Evolutionary conservation across 2,329 filamentous ascomycete genomes (phyloP).

Genomic region (Davidsoniella virescens): DNA sequence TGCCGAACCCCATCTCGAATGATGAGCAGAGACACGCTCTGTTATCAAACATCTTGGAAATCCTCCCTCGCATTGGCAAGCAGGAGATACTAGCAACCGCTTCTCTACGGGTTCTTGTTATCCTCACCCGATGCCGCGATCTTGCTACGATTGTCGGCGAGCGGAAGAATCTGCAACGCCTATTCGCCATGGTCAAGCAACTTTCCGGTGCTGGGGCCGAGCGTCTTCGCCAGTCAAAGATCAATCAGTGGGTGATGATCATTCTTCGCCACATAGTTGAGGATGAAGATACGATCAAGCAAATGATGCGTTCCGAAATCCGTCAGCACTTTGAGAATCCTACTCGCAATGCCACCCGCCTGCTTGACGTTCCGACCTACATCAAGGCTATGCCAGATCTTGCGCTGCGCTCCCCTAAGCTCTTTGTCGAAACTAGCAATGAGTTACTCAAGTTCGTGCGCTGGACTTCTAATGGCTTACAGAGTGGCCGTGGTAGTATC

Average conservation of each 20-base stretch:
- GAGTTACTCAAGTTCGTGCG: conserved; percentile 50
- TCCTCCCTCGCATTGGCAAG: conserved; percentile 75
- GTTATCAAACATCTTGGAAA: conserved; percentile 61
- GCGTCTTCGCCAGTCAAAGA: conserved; percentile 42
- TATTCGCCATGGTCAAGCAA: conserved; percentile 94
- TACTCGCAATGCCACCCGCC: conserved; percentile 29
- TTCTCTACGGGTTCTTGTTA: conserved; percentile 66
- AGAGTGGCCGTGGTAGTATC: conserved; percentile 10
- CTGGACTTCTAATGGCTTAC: conserved; percentile 7
- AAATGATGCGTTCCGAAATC: conserved; percentile 86
- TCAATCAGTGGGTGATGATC: conserved; percentile 55
- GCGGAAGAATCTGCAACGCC: conserved; percentile 71
- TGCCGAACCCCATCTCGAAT: conserved; percentile 23
- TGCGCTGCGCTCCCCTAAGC: conserved; percentile 61
- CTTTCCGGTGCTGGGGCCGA: conserved; percentile 64
- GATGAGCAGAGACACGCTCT: conserved; percentile 45
- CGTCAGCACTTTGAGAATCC: conserved; percentile 53
- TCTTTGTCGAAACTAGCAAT: conserved; percentile 78
- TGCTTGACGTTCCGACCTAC: conserved; percentile 55
- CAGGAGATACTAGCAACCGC: conserved; percentile 74
- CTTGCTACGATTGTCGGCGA: conserved; percentile 65
- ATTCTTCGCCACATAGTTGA: conserved; percentile 86
- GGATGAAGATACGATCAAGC: conserved; percentile 77
- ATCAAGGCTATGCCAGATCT: conserved; percentile 63
- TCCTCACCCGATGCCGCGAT: conserved; percentile 64